Conservation (phyloP, 768 basidiomycete genomes). For the Pulveroboletus sp. region DNA sequence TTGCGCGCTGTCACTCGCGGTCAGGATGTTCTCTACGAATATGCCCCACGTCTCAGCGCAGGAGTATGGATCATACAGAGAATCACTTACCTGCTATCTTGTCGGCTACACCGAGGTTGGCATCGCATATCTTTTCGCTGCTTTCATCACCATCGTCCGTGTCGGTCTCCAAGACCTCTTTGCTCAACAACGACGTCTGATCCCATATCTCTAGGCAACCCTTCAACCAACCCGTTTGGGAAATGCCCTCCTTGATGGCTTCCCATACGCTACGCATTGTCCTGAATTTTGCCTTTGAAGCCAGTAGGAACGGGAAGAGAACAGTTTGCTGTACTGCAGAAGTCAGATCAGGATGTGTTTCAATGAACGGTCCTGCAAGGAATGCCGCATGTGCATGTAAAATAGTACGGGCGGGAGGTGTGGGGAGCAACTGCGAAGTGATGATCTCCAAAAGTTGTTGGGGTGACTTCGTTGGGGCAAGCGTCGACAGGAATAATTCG, state of each 20-base stretch:
- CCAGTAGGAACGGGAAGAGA: conserved; percentile 72
- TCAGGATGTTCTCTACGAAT: conserved; percentile 58
- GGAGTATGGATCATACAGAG: not conserved
- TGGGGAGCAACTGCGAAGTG: conserved; percentile 23
- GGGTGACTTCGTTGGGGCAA: conserved; percentile 14
- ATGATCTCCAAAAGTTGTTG: conserved; percentile 23
- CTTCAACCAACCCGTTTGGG: conserved; percentile 40
- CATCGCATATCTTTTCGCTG: conserved; percentile 43
- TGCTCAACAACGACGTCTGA: conserved; percentile 23
- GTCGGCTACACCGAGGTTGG: conserved; percentile 53
- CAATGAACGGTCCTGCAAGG: conserved; percentile 44
- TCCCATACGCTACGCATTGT: conserved; percentile 71
- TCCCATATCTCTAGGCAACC: conserved; percentile 51
- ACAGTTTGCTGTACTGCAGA: conserved; percentile 44
- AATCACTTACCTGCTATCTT: conserved; percentile 59
- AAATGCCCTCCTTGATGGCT: conserved; percentile 42
- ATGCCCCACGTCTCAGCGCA: not conserved
- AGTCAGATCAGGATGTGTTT: conserved; percentile 24
- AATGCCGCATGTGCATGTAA: conserved; percentile 57
- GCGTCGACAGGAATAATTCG: conserved; percentile 39
- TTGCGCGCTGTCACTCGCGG: conserved; percentile 40
- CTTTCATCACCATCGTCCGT: conserved; percentile 30
- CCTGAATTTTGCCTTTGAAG: conserved; percentile 66
- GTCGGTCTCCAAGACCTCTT: conserved; percentile 29
- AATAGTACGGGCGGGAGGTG: conserved; percentile 48